Evolutionary conservation across 257 asterid genomes (phyloP), one percentile per base, ranked within the genome.

Genomic region (Oldenlandia corymbosa): DNA sequence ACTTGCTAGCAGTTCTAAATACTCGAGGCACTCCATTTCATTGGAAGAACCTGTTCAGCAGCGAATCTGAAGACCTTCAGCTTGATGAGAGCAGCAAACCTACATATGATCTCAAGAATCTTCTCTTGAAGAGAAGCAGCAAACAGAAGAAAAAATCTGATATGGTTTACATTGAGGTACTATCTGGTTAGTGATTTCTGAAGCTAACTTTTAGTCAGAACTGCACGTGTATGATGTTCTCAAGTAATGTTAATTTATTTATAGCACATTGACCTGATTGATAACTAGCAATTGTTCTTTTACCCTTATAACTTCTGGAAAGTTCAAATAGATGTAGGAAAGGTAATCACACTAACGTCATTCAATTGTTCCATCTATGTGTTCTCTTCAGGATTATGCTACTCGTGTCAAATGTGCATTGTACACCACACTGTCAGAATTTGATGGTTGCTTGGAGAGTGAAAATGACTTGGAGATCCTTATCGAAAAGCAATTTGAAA

Each of bases 21-120:
- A 78, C 83, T 63, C 81, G 95, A 55, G 81, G 95, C 78, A 88
- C 95, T 79, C 96, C 98, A 62, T 85, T 88, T 54, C 96, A 85
- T 12, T 91, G 96, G 96, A 85, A 76, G 70, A 79, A 64, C 78
- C 61, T 74, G 55, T 41, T 67, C 31, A 37, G 51, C 58, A 62
- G 62, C 66, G 84, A 64, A 64, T 61, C 74, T 11, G 82, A 81
- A 68, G 83, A 51, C 28, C 66, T n/a, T 51, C 65, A 12, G 65
- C 69, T 10, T 1, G 78, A 76, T 36, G 48, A 39, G 48, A 78
- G 67, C 10, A 80, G 76, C 65, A 80, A 64, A 66, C 93, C 91
- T 3, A 83, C 77, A 16, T 81, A 80, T 68, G 69, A 75, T 71
- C 80, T 84, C 71, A 81, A 76, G 74, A 78, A 84, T 64, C 90